Conservation (phyloP, 805 yeast species). For the Candida silvatica region DNA sequence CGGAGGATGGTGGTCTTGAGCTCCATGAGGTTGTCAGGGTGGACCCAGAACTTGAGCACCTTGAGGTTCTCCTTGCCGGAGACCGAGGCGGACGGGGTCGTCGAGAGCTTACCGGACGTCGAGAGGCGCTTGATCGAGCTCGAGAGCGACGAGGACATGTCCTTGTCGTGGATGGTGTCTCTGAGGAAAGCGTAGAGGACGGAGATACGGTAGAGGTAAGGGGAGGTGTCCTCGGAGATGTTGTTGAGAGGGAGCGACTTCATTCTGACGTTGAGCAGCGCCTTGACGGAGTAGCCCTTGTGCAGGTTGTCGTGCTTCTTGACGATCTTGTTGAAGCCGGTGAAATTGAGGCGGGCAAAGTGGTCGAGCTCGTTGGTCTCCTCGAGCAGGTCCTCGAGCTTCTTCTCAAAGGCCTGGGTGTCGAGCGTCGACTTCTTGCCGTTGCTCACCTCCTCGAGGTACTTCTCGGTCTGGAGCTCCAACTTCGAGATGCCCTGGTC, state of each 20-base stretch:
- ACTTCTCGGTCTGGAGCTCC: constrained; percentile 49
- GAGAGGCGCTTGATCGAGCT: constrained; percentile 40
- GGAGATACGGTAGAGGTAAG: constrained; percentile 76
- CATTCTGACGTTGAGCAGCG: constrained; percentile 80
- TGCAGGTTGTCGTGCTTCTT: constrained; percentile 94
- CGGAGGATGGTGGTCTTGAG: constrained; percentile 92
- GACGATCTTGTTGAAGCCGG: constrained; percentile 91
- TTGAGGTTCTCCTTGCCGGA: constrained; percentile 26
- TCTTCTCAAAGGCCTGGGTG: constrained; percentile 50
- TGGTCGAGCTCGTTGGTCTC: constrained; percentile 81
- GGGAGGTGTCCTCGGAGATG: constrained; percentile 83
- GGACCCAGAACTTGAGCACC: constrained; percentile 90
- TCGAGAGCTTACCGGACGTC: constrained; percentile 26
- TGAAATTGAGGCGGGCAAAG: constrained; percentile 85
- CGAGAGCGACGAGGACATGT: constrained; percentile 29
- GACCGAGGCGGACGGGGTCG: constrained; percentile 23
- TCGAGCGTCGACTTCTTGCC: constrained; percentile 34
- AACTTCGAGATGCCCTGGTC: constrained; percentile 54
- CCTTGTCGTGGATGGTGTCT: constrained; percentile 45
- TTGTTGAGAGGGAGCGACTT: constrained; percentile 79
- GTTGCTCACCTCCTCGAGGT: constrained; percentile 15
- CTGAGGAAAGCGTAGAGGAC: constrained; percentile 74
- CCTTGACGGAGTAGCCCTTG: constrained; percentile 80
- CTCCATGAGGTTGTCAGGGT: constrained; percentile 95
- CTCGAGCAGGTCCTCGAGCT: constrained; percentile 65